Base-by-base conservation (phyloP, 768 basidiomycete species). In the Boletales sp. region DNA sequence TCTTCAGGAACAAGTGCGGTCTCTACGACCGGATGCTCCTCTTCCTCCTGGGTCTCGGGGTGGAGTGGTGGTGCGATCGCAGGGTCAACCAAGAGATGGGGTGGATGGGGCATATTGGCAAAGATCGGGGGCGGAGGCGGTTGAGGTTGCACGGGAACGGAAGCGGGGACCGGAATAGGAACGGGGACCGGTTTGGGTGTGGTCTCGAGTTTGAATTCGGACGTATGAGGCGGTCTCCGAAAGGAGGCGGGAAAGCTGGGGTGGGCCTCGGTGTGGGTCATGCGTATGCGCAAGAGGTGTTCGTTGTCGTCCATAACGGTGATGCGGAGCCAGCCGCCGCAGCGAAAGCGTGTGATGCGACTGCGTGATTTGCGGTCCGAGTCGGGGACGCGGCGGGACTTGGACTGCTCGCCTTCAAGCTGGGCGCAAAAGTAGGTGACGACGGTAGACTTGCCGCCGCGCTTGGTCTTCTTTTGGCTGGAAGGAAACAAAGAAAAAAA, bases 261-360 rank as follows among this genome's bases (percentile, higher is more conserved):
- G 42, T 68, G 66, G 0, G 68, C 66, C 35, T 68, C 68, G 17
- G 68, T 64, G 35, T 68, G 66, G 0, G 66, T 69, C 68, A 68
- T 68, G 46, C 66, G 66, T 58, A 68, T 69, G 27, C 66, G 66
- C 30, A 68, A 48, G 24, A 69, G 66, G 27, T 58, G 59, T 39
- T 68, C 66, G 39, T 69, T 68, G 46, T 68, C 68, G 18, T 68
- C 68, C 68, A 68, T 66, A 50, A 69, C 69, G 27, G 66, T 68
- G 52, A 68, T 69, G 18, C 68, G 66, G 19, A 68, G 58, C 66
- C 66, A 68, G 15, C 66, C 66, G 2, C 68, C 66, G 30, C 66
- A 68, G 34, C 69, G 68, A 21, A 66, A 68, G 32, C 66, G 66
- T 2, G 62, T 66, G 51, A 68, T 68, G 40, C 68, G 65, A 48